Percentiles rank a stretch among this genome's conserved stretches.
Conservation (phyloP, 2,329 filamentous ascomycete genomes). For the Cercospora zeae-maydis region DNA sequence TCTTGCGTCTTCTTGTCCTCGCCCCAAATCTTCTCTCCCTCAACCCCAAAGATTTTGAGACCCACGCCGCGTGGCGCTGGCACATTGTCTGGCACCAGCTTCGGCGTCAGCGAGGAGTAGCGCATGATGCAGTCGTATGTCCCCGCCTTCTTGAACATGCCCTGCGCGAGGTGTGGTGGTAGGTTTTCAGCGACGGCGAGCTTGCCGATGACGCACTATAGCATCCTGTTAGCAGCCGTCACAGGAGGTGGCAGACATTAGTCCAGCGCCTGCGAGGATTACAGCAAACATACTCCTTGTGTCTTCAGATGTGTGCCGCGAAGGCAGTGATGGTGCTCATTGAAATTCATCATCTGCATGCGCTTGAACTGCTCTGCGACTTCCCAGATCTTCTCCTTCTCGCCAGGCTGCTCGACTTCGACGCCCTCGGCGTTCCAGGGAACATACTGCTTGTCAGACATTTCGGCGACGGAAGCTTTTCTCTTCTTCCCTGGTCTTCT, state of each 20-base stretch:
- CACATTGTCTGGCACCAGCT: constrained; percentile 38
- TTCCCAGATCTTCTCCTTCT: constrained; percentile 38
- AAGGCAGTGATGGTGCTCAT: constrained; percentile 38
- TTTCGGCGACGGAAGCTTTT: not conserved
- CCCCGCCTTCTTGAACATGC: constrained; percentile 37
- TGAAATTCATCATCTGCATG: constrained; percentile 43
- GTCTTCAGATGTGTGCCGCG: constrained; percentile 41
- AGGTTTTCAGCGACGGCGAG: constrained; percentile 36
- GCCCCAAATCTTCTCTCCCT: constrained; percentile 38
- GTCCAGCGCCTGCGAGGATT: too few species aligned
- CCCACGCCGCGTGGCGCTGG: constrained; percentile 38
- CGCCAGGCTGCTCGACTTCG: constrained; percentile 31
- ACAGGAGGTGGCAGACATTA: constrained; percentile 4
- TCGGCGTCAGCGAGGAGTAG: constrained; percentile 39
- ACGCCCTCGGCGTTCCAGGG: constrained; percentile 37
- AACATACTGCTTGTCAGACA: constrained; percentile 23
- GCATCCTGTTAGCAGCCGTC: not conserved
- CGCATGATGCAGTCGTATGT: constrained; percentile 39
- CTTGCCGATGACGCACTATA: constrained; percentile 34
- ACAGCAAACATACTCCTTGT: constrained; percentile 28
- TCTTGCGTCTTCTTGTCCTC: constrained; percentile 37
- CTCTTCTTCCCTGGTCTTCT: constrained; percentile 7
- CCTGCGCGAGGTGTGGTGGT: constrained; percentile 37
- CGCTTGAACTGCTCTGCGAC: constrained; percentile 39
- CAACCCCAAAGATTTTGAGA: constrained; percentile 38